phyloP scores from a whole-genome alignment of 306 rosid species.

The Sicyos baderoa region DNA sequence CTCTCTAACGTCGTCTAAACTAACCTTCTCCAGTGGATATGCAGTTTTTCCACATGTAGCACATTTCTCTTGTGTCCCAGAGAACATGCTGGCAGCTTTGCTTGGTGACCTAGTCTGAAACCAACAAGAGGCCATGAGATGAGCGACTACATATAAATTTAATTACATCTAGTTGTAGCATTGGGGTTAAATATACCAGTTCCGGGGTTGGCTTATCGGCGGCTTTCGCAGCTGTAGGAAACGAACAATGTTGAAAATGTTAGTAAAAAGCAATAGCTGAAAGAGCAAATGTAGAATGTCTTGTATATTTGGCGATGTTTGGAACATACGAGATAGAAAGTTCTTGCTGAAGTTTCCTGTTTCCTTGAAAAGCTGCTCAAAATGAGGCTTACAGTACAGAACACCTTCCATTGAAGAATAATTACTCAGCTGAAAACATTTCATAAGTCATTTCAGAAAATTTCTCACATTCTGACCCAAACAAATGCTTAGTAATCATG shows the following conservation, averaged over 20 bases:
- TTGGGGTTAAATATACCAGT: slow-evolving; percentile 44
- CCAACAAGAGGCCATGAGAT: slow-evolving; percentile 23
- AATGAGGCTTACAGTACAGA: slow-evolving; percentile 86
- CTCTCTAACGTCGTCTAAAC: not conserved
- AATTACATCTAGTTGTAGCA: not conserved
- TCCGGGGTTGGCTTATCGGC: slow-evolving; percentile 67
- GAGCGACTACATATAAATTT: slow-evolving; percentile 4
- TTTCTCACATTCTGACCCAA: not conserved
- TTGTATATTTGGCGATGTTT: not conserved
- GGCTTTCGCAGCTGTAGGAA: slow-evolving; percentile 71
- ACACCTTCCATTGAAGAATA: slow-evolving; percentile 97
- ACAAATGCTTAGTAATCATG: not conserved
- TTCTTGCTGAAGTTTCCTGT: slow-evolving; percentile 72
- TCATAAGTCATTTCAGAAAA: not conserved
- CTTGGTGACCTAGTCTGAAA: slow-evolving; percentile 81
- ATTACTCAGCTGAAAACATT: slow-evolving; percentile 62
- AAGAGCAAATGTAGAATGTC: not conserved
- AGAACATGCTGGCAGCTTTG: slow-evolving; percentile 92
- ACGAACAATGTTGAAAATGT: slow-evolving; percentile 27
- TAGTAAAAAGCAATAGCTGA: not conserved
- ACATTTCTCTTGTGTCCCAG: slow-evolving; percentile 91
- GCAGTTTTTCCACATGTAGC: slow-evolving; percentile 94
- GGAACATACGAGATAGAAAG: slow-evolving; percentile 68
- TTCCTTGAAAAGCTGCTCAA: slow-evolving; percentile 93
- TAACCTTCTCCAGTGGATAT: slow-evolving; percentile 87